These are phyloP conservation scores for Backusella parvicylindrica DNA, from an alignment of 192 early-diverging fungal genomes.

Conservation along the genomic window DNA sequence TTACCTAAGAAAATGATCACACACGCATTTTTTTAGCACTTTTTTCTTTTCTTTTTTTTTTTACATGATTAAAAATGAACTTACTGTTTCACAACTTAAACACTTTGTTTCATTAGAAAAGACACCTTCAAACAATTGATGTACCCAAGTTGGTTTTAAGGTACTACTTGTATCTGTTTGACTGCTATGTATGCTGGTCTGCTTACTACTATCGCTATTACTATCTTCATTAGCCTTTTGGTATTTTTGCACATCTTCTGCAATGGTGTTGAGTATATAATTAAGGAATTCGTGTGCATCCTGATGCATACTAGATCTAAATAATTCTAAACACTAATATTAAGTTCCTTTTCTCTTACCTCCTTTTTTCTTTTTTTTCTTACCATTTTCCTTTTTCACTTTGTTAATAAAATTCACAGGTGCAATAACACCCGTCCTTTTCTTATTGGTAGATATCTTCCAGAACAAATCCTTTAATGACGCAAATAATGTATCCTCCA, in stretches of 20 bases:
- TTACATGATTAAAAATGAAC: neutral
- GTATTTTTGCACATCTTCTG: constrained; percentile 76
- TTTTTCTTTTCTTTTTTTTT: neutral
- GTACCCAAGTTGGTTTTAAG: constrained; percentile 76
- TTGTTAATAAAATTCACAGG: constrained; percentile 85
- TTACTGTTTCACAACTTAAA: constrained; percentile 90
- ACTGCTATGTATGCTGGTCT: constrained; percentile 6
- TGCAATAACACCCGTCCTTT: constrained; percentile 77
- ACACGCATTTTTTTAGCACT: neutral
- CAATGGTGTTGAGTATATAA: constrained; percentile 88
- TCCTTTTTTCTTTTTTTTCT: neutral
- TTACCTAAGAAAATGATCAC: constrained; percentile 50
- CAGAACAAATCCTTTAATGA: constrained; percentile 85
- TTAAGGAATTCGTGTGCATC: constrained; percentile 99
- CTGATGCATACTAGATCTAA: constrained; percentile 92
- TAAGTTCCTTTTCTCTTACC: neutral
- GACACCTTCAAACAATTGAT: constrained; percentile 92
- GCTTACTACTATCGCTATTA: neutral
- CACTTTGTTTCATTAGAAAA: constrained; percentile 97
- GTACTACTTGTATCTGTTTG: constrained; percentile 2
- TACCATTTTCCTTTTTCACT: constrained; percentile 93
- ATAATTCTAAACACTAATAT: constrained; percentile 65
- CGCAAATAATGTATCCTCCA: constrained; percentile 82
- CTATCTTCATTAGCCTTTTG: constrained; percentile 45
- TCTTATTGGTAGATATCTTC: constrained; percentile 78